Evolutionary conservation across 805 yeast species (phyloP), one percentile per base, ranked within the genome.

Genomic region (Ogataea minuta): DNA sequence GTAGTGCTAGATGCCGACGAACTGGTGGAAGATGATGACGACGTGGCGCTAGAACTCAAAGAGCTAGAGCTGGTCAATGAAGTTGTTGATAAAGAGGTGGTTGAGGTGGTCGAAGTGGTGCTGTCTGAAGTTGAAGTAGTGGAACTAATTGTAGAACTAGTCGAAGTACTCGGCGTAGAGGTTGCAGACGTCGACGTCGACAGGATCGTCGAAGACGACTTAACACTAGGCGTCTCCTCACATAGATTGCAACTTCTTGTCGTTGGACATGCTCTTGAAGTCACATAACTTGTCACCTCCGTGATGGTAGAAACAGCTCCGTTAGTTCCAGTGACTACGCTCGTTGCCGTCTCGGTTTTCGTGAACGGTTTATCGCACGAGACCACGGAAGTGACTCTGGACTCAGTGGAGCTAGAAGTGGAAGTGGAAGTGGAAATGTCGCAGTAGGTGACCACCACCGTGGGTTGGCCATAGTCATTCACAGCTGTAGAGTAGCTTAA

Each of bases 391-490:
- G 48, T 37, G 10, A 38, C 43, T 2, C 47, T 29, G 21, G 44
- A 24, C 7, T 34, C 31, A 12, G 23, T 28, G 11, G 41, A 19
- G 21, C 43, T 38, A 6, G 44, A 34, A 1, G 46, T 28, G 17
- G 43, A 31, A 4, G 47, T 43, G 4, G 48, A 35, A n/a, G 39
- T 44, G 3, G 49, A 43, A 23, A 55, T 47, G 23, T 43, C 54
- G 39, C 61, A 56, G 19, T 49, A 53, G 16, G 61, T 56, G 9
- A 53, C 46, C 21, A 50, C 39, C 4, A 43, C 45, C 2, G 46
- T 39, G 2, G 43, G 25, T 12, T 37, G 36, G 9, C 58, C 59
- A 23, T 45, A 44, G n/a, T 43, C 47, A 25, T 48, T 32, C 34
- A 43, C 45, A 3, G 46, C 39, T 9, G 47, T 36, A 6, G 46